Conservation (phyloP, 257 asterid species). For the Przewalskia tangutica region DNA sequence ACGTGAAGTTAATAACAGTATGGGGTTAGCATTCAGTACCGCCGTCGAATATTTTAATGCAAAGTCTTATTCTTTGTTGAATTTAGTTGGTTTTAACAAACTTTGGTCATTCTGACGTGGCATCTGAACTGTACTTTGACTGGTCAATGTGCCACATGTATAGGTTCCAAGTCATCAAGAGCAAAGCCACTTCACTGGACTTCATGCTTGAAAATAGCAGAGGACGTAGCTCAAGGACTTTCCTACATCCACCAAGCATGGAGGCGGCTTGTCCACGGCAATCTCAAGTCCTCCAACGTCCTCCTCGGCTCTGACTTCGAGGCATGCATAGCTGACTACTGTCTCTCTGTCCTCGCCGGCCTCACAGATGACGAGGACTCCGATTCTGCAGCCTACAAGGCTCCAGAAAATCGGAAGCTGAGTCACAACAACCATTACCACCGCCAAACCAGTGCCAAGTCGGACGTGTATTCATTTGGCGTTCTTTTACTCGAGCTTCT, state of each 20-base stretch:
- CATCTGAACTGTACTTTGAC: background rate
- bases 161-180: constrained; percentile 64
- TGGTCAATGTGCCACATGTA: background rate
- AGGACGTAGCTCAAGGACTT: constrained; percentile 72
- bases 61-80: background rate
- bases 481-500: constrained; percentile 70
- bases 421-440: constrained; percentile 15
- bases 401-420: constrained; percentile 49
- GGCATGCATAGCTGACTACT: constrained; percentile 70
- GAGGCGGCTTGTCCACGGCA: constrained; percentile 89
- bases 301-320: constrained; percentile 72
- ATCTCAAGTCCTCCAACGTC: constrained; percentile 73
- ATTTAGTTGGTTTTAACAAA: background rate
- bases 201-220: constrained; percentile 72
- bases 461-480: constrained; percentile 79
- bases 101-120: background rate
- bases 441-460: constrained; percentile 39
- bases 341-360: constrained; percentile 34
- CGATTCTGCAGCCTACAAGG: constrained; percentile 37
- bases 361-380: constrained; percentile 30
- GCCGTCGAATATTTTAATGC: background rate
- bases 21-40: background rate
- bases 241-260: constrained; percentile 95
- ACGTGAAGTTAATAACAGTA: background rate
- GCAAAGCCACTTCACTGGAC: constrained; percentile 81